A percentile compares a stretch with the other conserved stretches of the same genome.
Conservation (phyloP, 2,329 filamentous ascomycete species). For the Alternaria novae-zelandiae region DNA sequence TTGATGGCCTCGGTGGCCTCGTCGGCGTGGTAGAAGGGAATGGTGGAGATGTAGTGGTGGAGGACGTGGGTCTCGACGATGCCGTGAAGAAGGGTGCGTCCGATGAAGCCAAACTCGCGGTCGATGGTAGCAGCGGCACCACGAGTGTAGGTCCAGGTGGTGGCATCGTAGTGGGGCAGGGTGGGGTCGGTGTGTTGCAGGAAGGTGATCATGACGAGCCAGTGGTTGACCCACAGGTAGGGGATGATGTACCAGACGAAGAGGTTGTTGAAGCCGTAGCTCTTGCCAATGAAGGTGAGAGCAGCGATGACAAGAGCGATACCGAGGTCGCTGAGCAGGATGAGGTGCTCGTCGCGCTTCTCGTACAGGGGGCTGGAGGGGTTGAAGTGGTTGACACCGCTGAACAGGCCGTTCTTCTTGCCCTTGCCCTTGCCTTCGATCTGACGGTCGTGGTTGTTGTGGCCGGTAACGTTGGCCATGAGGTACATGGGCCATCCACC, state of each 20-base stretch:
- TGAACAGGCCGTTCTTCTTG: constrained; percentile 81
- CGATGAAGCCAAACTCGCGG: constrained; percentile 95
- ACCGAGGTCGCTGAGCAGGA: constrained; percentile 86
- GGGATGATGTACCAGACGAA: constrained; percentile 94
- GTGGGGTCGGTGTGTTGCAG: constrained; percentile 96
- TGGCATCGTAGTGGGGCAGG: constrained; percentile 87
- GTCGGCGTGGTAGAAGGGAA: constrained; percentile 96
- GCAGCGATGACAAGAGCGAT: constrained; percentile 63
- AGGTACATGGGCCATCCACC: constrained; percentile 94
- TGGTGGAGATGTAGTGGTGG: constrained; percentile 95
- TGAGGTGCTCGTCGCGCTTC: constrained; percentile 85
- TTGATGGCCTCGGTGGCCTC: constrained; percentile 95
- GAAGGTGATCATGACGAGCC: constrained; percentile 97
- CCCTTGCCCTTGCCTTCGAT: constrained; percentile 90
- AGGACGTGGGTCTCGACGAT: constrained; percentile 98
- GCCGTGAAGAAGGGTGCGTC: constrained; percentile 87
- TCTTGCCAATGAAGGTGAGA: constrained; percentile 74
- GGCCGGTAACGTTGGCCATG: constrained; percentile 88
- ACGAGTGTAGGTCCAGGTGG: constrained; percentile 90
- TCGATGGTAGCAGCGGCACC: constrained; percentile 96
- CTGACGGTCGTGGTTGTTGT: constrained; percentile 92
- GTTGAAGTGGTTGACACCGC: constrained; percentile 94
- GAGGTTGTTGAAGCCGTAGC: constrained; percentile 84
- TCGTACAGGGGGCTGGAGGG: constrained; percentile 89
- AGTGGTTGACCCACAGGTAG: constrained; percentile 98